Evolutionary conservation across 2,329 filamentous ascomycete genomes (phyloP).

Genomic region (Hypoxylon sp.): DNA sequence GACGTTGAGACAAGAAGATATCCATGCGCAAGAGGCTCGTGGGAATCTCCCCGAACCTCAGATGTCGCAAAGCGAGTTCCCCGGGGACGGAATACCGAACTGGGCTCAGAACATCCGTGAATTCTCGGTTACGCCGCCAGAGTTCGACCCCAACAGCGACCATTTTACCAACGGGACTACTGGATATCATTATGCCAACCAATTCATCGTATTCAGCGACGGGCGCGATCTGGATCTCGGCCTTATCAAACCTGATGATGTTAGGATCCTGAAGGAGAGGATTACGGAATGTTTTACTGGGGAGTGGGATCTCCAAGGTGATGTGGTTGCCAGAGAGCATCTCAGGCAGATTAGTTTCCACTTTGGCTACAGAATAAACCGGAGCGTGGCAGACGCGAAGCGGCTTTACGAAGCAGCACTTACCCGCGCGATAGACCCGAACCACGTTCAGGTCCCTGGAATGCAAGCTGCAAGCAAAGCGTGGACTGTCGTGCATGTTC

Average conservation of each 20-base stretch:
- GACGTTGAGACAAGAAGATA: not conserved
- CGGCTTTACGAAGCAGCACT: not conserved
- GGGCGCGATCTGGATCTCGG: too few species aligned
- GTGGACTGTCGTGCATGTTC: slow-evolving; percentile 35
- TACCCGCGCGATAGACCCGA: slow-evolving; percentile 14
- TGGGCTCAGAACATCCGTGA: not conserved
- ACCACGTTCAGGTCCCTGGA: slow-evolving; percentile 21
- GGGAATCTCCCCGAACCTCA: not conserved
- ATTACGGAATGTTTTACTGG: not conserved
- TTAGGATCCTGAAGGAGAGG: not conserved
- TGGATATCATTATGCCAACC: not conserved
- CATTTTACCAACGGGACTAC: not conserved
- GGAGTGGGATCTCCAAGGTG: not conserved
- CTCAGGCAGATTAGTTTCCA: not conserved
- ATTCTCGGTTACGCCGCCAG: not conserved
- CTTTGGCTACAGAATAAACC: not conserved
- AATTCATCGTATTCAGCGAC: too few species aligned
- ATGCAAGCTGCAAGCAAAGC: slow-evolving; percentile 18
- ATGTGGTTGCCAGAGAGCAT: not conserved
- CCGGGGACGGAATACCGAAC: not conserved
- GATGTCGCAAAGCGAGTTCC: not conserved
- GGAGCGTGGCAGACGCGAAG: not conserved
- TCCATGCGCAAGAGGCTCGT: not conserved
- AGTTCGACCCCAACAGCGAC: not conserved
- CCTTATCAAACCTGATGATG: too few species aligned